A percentile compares a stretch with the other conserved stretches of the same genome.
Evolutionary conservation across 768 basidiomycete species (phyloP).

Genomic region (Serendipita indica): DNA sequence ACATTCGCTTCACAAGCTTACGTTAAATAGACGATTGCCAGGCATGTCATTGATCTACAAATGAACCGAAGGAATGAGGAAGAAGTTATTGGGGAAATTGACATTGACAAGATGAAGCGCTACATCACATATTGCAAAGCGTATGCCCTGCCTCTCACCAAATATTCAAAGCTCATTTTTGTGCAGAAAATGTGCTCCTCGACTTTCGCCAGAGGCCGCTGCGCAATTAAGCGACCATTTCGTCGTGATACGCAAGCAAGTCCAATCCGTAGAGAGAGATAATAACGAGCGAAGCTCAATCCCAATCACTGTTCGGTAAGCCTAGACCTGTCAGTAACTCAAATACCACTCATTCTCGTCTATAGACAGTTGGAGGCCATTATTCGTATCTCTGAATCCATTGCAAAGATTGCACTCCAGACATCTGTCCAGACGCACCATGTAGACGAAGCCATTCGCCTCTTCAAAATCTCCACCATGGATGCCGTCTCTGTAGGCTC

Average conservation of each 20-base stretch:
- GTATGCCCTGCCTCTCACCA: conserved; percentile 28
- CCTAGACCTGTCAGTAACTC: neutral
- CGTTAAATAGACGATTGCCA: conserved; percentile 67
- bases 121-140: conserved; percentile 94
- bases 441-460: conserved; percentile 92
- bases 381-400: conserved; percentile 93
- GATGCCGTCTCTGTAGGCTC: conserved; percentile 93
- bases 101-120: conserved; percentile 95
- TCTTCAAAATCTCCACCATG: conserved; percentile 99
- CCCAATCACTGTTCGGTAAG: conserved; percentile 91
- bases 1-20: conserved; percentile 8
- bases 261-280: conserved; percentile 89
- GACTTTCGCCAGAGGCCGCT: conserved; percentile 82
- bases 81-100: conserved; percentile 73
- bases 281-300: conserved; percentile 97
- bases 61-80: conserved; percentile 76
- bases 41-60: conserved; percentile 97
- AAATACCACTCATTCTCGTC: neutral
- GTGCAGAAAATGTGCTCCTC: conserved; percentile 84
- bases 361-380: conserved; percentile 91
- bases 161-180: neutral
- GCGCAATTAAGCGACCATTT: conserved; percentile 96
- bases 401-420: conserved; percentile 86
- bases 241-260: conserved; percentile 80
- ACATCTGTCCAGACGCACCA: conserved; percentile 80